Evolutionary conservation across 805 yeast genomes (phyloP), one percentile per base, ranked within the genome.

Genomic region (Metschnikowia kofuensis): DNA sequence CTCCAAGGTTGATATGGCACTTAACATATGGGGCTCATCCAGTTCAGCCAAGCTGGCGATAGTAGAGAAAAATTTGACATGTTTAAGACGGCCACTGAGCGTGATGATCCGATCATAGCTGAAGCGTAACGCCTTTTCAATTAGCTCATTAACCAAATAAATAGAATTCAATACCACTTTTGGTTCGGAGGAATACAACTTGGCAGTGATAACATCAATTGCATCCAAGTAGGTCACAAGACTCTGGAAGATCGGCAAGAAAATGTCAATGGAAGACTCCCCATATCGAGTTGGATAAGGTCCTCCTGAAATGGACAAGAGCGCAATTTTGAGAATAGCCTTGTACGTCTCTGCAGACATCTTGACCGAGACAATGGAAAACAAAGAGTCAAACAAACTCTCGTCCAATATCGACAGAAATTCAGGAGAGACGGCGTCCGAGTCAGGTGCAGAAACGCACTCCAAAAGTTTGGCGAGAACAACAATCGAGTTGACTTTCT

Each of bases 391-490:
- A 53, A 77, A 70, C 42, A 79, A 61, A 1, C 61, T 52, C 40
- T 68, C 70, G 55, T 76, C 79, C 53, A 77, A 67, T 11, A 71
- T 55, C 9, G 56, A 48, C 21, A 62, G 49, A 50, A 72, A 67
- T 7, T 63, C 68, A 29, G 70, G 65, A 15, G 67, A 63, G 16
- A 62, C 61, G 5, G 80, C 78, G 7, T 77, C 72, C 21, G 68
- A 64, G n/a, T 68, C 64, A 9, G 64, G 55, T 9, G 52, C 34
- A 2, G 57, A 47, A 10, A 70, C 57, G 45, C 70, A 69, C 38
- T 79, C 83, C 39, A 81, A 62, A 28, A 79, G 66, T 53, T 75
- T 79, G 31, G 84, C 78, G 30, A 83, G 63, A 4, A 81, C 80
- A 1, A 77, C 76, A 9, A 82, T 75, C 2, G 80, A 71, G 60